These are phyloP conservation scores for Tephrocybe sp. DNA, from an alignment of 768 basidiomycete species.

Conservation along the genomic window DNA sequence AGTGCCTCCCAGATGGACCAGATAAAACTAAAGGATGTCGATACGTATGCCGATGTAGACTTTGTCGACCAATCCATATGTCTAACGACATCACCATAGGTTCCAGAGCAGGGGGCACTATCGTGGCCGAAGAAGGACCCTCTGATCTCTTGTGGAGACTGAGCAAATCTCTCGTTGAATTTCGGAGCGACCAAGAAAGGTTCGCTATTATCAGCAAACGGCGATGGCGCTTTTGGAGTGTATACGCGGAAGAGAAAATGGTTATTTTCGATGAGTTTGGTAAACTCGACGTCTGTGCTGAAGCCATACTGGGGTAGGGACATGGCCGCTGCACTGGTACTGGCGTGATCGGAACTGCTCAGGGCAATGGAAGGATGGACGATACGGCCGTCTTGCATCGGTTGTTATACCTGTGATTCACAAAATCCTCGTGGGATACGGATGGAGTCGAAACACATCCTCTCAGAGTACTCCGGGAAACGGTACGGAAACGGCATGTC, in stretches of 20 bases:
- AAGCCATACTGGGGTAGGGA: conserved; percentile 75
- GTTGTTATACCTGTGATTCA: conserved; percentile 17
- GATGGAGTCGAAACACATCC: conserved; percentile 29
- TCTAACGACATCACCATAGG: conserved; percentile 62
- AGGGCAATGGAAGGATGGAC: conserved; percentile 20
- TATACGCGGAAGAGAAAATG: conserved; percentile 81
- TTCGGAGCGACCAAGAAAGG: conserved; percentile 70
- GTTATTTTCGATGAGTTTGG: conserved; percentile 59
- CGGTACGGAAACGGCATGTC: not conserved
- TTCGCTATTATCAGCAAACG: conserved; percentile 52
- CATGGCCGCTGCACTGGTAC: conserved; percentile 24
- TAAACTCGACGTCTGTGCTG: conserved; percentile 61
- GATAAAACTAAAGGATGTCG: conserved; percentile 77
- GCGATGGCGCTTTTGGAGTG: conserved; percentile 64
- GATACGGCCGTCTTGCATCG: no score
- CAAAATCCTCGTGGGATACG: conserved; percentile 31
- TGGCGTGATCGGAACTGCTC: conserved; percentile 21
- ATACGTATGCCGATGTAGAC: conserved; percentile 66
- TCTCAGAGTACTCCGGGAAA: not conserved
- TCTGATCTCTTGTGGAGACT: conserved; percentile 31
- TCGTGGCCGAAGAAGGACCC: not conserved
- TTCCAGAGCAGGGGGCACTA: conserved; percentile 19
- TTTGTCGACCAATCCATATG: conserved; percentile 84
- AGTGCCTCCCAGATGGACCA: conserved; percentile 86
- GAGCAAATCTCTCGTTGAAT: conserved; percentile 52